Base-by-base conservation (phyloP, 768 basidiomycete genomes). In the Leccinum subgranulosum region DNA sequence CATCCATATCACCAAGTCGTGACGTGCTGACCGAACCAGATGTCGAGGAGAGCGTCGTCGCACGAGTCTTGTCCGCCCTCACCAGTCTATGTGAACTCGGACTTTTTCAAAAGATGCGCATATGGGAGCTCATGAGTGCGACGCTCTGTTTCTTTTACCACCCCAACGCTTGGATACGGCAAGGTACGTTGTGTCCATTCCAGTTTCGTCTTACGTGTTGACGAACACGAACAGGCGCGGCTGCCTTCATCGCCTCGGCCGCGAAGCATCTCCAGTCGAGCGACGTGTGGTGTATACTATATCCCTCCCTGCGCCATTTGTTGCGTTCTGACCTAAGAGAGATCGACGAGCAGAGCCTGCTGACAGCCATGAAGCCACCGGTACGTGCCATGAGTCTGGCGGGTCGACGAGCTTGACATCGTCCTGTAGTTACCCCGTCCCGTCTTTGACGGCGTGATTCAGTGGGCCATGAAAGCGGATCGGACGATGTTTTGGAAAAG, bases 281-380 rank as follows among this genome's bases (percentile, higher is more conserved):
- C 53, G 97, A 99, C 67, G 86, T 93, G 21, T 98, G 97, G 96
- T 98, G 94, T 66, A 96, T 98, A 43, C 72, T 99, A 9, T 98
- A 98, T 64, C 96, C 97, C 0, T 91, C 90, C 0, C 73, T 98
- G 43, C 82, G 91, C 48, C 88, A 94, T 64, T 85, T 94, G 57
- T 76, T 98, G 39, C 88, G 87, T 56, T 91, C 86, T 2, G 97
- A 98, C 63, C 77, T 98, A 21, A 80, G 79, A 2, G 79, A 79
- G 7, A 82, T 98, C 49, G 83, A 90, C 50, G 92, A 91, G 57
- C 79, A 80, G 51, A 86, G 83, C 47, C 66, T 99, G n/a, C 72
- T 98, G 28, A 77, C 81, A 28, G 84, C 87, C 2, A 78, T 96
- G 73, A 87, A 93, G 59, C 78, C 85, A 49, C 87, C 92, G 1